phyloP scores from a whole-genome alignment of 306 rosid species.

The Castanea crenata region DNA sequence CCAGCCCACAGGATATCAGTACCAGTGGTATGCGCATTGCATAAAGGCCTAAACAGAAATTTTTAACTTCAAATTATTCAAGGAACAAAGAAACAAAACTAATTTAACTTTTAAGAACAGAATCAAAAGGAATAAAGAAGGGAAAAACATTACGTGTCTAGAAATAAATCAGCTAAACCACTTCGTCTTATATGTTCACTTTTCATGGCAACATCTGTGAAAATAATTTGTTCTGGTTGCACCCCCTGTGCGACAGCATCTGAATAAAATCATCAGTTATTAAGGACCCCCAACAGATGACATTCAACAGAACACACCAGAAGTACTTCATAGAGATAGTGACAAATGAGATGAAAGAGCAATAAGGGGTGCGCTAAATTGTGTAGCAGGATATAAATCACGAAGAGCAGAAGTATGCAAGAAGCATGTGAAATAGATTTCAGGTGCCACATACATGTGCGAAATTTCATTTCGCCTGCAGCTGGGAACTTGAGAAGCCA shows the following conservation, averaged over 20 bases:
- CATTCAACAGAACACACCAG: too few relatives aligned
- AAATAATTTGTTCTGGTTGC: slow-evolving; percentile 86
- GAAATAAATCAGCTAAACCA: slow-evolving; percentile 88
- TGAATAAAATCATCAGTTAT: slow-evolving; percentile 13
- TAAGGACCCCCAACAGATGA: too few relatives aligned
- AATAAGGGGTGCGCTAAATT: too few relatives aligned
- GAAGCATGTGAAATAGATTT: neutral
- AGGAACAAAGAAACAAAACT: too few relatives aligned
- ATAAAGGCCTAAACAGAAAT: slow-evolving; percentile 62
- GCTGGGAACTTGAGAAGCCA: slow-evolving; percentile 99
- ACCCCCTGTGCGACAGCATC: slow-evolving; percentile 95
- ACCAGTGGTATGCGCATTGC: slow-evolving; percentile 99
- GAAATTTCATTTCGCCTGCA: slow-evolving; percentile 89
- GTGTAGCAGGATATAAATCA: too few relatives aligned
- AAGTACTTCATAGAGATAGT: too few relatives aligned
- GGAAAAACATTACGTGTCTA: slow-evolving; percentile 63
- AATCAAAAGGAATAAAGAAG: too few relatives aligned
- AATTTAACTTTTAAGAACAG: too few relatives aligned
- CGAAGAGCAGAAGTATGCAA: too few relatives aligned
- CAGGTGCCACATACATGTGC: slow-evolving; percentile 59
- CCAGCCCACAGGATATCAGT: slow-evolving; percentile 99
- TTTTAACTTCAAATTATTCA: too few relatives aligned
- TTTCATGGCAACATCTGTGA: slow-evolving; percentile 98
- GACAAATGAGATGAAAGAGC: too few relatives aligned
- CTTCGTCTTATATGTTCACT: slow-evolving; percentile 93